Evolutionary conservation across 305 asterid genomes (phyloP).

Genomic region (Fraxinus sp.): DNA sequence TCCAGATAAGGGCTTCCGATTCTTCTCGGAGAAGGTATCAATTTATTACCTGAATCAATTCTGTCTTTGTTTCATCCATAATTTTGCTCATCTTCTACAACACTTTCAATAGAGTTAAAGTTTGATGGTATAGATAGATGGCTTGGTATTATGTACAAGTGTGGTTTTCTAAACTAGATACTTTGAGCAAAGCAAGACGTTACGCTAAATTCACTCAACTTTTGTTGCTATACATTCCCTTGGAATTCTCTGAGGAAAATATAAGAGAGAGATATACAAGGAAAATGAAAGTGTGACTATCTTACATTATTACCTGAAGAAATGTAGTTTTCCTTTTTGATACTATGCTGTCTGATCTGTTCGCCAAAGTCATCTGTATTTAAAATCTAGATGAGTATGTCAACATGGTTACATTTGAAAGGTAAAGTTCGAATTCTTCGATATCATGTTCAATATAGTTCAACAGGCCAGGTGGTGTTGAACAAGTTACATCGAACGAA

Average conservation of each 20-base stretch:
- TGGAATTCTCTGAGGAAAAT: background rate
- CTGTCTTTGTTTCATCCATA: background rate
- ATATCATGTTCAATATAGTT: background rate
- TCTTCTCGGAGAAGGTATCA: conserved; percentile 90
- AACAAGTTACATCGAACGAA: background rate
- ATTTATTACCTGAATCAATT: conserved; percentile 19
- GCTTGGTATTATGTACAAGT: background rate
- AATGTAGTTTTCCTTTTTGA: background rate
- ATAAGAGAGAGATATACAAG: background rate
- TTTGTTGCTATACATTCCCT: conserved; percentile 1
- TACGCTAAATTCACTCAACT: conserved; percentile 2
- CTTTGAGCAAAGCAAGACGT: conserved; percentile 13
- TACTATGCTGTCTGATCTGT: background rate
- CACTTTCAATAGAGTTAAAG: background rate
- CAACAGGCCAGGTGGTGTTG: background rate
- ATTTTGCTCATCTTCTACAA: background rate
- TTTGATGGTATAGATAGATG: background rate
- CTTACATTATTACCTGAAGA: background rate
- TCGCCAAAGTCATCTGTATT: background rate
- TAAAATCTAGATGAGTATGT: background rate
- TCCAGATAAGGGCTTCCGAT: conserved; percentile 88
- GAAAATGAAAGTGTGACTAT: background rate
- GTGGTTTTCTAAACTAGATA: conserved; percentile 4
- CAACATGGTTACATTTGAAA: background rate
- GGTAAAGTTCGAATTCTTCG: background rate